phyloP scores from a whole-genome alignment of 2,329 filamentous ascomycete species.

The Penicillium sp. region DNA sequence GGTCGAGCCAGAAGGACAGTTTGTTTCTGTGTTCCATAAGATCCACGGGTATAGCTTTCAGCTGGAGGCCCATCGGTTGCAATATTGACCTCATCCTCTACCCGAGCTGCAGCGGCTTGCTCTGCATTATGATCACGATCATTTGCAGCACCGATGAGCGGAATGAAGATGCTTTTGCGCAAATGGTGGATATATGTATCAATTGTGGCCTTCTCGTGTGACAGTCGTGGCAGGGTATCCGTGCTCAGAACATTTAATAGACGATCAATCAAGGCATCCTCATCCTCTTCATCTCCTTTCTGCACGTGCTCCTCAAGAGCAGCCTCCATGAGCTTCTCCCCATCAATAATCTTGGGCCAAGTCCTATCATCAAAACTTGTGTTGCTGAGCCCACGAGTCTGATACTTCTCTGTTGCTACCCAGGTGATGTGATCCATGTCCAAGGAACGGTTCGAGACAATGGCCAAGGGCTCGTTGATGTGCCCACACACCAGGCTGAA shows the following conservation, averaged over 20 bases:
- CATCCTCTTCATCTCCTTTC: slow-evolving; percentile 42
- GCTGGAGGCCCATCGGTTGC: slow-evolving; percentile 26
- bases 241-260: slow-evolving; percentile 54
- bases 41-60: slow-evolving; percentile 44
- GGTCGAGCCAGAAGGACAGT: slow-evolving; percentile 58
- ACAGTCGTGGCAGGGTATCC: slow-evolving; percentile 55
- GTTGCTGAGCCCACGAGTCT: slow-evolving; percentile 62
- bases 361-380: slow-evolving; percentile 57
- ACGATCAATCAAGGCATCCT: slow-evolving; percentile 52
- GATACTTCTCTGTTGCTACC: slow-evolving; percentile 49
- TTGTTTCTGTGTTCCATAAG: slow-evolving; percentile 66
- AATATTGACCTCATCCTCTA: slow-evolving; percentile 22
- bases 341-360: slow-evolving; percentile 62
- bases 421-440: slow-evolving; percentile 52
- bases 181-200: slow-evolving; percentile 58
- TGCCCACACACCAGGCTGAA: slow-evolving; percentile 63
- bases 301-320: slow-evolving; percentile 49
- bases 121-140: slow-evolving; percentile 37
- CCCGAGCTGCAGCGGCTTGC: slow-evolving; percentile 34
- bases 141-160: slow-evolving; percentile 52
- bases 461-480: slow-evolving; percentile 54
- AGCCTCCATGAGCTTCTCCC: slow-evolving; percentile 53
- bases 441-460: slow-evolving; percentile 63
- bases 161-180: slow-evolving; percentile 61
- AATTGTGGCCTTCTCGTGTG: slow-evolving; percentile 49